phyloP scores from a whole-genome alignment of 176 grass and related monocot genomes.

The Aegilops sharonensis region DNA sequence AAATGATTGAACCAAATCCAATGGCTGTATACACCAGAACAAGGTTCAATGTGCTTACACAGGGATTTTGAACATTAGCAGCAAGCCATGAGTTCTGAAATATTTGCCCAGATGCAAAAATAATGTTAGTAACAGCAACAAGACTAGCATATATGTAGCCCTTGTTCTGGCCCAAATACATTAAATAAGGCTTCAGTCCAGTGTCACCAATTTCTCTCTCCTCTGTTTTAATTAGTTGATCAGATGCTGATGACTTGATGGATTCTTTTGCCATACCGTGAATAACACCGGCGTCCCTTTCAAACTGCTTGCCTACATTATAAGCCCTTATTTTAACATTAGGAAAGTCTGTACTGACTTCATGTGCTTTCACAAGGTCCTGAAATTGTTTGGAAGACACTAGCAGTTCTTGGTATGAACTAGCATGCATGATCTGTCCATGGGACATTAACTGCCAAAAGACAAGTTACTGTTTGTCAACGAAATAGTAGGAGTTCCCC shows the following conservation, averaged over 20 bases:
- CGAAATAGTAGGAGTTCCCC: background rate
- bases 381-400: background rate
- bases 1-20: slow-evolving; percentile 36
- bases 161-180: slow-evolving; percentile 2
- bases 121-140: background rate
- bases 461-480: background rate
- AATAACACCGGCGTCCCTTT: background rate
- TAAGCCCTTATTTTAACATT: background rate
- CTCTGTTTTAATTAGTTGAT: background rate
- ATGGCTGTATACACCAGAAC: slow-evolving; percentile 16
- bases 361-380: background rate
- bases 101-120: background rate
- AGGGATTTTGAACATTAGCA: background rate
- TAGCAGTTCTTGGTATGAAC: background rate
- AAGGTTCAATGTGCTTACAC: background rate
- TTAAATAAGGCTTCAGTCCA: background rate
- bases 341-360: background rate
- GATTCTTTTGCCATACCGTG: background rate
- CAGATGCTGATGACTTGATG: background rate
- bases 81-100: slow-evolving; percentile 4
- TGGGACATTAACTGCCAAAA: slow-evolving; percentile 5
- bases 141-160: background rate
- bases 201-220: background rate
- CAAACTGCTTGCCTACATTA: background rate
- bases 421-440: background rate